Base-by-base conservation (phyloP, 2,329 filamentous ascomycete species). In the Tolypocladium nubicola region DNA sequence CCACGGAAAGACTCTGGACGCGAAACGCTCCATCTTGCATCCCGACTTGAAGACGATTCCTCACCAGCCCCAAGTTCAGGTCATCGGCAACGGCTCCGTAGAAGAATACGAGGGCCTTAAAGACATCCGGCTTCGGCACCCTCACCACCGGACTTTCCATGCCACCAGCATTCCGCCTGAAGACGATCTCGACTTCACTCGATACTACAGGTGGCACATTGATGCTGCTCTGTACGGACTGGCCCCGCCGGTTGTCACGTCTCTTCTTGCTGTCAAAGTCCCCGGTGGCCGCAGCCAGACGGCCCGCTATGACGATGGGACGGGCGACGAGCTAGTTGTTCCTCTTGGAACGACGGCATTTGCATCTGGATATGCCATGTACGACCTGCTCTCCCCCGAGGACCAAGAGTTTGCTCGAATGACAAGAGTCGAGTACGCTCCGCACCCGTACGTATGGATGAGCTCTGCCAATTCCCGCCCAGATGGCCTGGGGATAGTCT, bases 31-130 rank as follows among this genome's bases (percentile, higher is more conserved):
- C 57, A 84, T 92, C 64, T 78, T 92, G 21, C 87, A 91, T 66
- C 88, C 88, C 0, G 89, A 92, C 64, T 77, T 92, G 21, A 90
- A 91, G 74, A 91, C 88, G 0, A 83, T 92, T 47, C 88, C 88
- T 0, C 85, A 89, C 63, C 88, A 92, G 68, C 87, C 88, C 0
- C 87, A 92, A 61, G 71, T 50, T 11, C 47, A 50, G 19, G 47
- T 35, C 26, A 50, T 50, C 26, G 47, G 47, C 26, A 50, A 50
- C 4, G 47, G 26, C 1, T 50, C 35, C 16, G 16, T 50, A 33
- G 19, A 35, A 16, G 16, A 35, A 26, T 50, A 50, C 47, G 47
- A 50, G 26, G 47, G 26, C 16, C 47, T 33, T 8, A 50, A 35
- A 50, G 30, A 33, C 26, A 2, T 50, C 33, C 47, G 26, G 26